Conservation (phyloP, 805 yeast genomes). For the Grigorovia humatica region DNA sequence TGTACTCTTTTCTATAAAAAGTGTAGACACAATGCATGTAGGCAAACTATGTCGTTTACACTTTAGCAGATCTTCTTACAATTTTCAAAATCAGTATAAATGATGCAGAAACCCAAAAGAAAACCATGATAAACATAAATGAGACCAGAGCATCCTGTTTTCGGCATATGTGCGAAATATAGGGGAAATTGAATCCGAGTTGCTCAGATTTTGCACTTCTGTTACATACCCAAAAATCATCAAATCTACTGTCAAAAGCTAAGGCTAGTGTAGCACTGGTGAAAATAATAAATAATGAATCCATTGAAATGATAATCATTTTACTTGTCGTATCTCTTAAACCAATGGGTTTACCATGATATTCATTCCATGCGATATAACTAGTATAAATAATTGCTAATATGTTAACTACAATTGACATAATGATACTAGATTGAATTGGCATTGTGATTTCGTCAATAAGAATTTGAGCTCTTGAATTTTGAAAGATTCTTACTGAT, state of each 20-base stretch:
- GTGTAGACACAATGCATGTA: not conserved
- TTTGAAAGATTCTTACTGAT: constrained; percentile 48
- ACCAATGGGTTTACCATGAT: constrained; percentile 85
- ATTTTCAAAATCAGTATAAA: constrained; percentile 75
- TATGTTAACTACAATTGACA: constrained; percentile 82
- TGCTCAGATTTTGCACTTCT: constrained; percentile 11
- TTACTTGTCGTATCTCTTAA: constrained; percentile 77
- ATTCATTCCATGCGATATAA: constrained; percentile 85
- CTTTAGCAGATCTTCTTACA: constrained; percentile 45
- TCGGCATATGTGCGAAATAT: constrained; percentile 49
- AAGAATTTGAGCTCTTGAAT: constrained; percentile 21
- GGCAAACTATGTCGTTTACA: not conserved
- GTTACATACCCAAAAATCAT: constrained; percentile 70
- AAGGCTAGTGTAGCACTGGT: constrained; percentile 80
- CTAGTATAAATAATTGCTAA: constrained; percentile 66
- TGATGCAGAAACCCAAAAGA: constrained; percentile 79
- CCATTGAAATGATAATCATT: constrained; percentile 70
- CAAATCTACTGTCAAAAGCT: constrained; percentile 74
- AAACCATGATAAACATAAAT: constrained; percentile 62
- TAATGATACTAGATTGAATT: constrained; percentile 82
- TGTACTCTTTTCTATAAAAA: not conserved
- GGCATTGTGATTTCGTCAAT: constrained; percentile 29
- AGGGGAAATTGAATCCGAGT: constrained; percentile 16
- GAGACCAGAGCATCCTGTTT: constrained; percentile 73
- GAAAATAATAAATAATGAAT: constrained; percentile 77